phyloP scores from a whole-genome alignment of 768 basidiomycete genomes.

The Leccinum obscurum region DNA sequence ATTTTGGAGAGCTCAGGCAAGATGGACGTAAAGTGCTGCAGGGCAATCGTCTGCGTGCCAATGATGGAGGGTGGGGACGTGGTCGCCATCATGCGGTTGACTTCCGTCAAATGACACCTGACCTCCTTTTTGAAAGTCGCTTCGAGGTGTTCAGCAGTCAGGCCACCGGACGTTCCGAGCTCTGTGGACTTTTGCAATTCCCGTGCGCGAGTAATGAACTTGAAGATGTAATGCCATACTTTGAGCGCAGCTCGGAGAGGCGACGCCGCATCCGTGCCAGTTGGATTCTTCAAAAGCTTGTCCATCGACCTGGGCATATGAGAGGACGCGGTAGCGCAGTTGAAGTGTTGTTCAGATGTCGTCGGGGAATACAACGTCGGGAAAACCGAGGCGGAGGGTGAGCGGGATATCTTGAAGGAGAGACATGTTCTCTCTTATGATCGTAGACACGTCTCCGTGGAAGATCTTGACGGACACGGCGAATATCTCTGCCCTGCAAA shows the following conservation, averaged over 20 bases:
- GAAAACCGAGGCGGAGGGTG: slow-evolving; percentile 88
- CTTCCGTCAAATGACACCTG: slow-evolving; percentile 69
- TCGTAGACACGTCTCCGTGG: slow-evolving; percentile 73
- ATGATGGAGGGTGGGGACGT: slow-evolving; percentile 80
- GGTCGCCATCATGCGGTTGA: slow-evolving; percentile 87
- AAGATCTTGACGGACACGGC: slow-evolving; percentile 86
- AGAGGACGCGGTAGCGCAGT: slow-evolving; percentile 73
- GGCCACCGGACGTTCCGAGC: slow-evolving; percentile 72
- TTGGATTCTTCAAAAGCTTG: slow-evolving; percentile 71
- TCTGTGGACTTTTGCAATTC: slow-evolving; percentile 86
- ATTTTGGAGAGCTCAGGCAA: slow-evolving; percentile 85
- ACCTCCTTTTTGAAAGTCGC: slow-evolving; percentile 82
- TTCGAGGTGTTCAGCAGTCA: slow-evolving; percentile 86
- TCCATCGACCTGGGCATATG: slow-evolving; percentile 90
- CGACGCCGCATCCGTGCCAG: slow-evolving; percentile 68
- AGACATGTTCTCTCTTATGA: slow-evolving; percentile 82
- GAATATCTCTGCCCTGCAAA: slow-evolving; percentile 75
- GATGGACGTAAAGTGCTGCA: slow-evolving; percentile 91
- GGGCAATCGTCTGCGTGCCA: slow-evolving; percentile 91
- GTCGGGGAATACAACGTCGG: slow-evolving; percentile 94
- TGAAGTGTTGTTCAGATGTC: slow-evolving; percentile 84
- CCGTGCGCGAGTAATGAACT: slow-evolving; percentile 85
- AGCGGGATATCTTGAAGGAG: slow-evolving; percentile 79
- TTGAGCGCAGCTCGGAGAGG: slow-evolving; percentile 82
- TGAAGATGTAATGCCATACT: slow-evolving; percentile 97